Percentiles rank a stretch among this genome's conserved stretches.
Evolutionary conservation across 257 asterid species (phyloP).

Genomic region (Ocimum tenuiflorum): DNA sequence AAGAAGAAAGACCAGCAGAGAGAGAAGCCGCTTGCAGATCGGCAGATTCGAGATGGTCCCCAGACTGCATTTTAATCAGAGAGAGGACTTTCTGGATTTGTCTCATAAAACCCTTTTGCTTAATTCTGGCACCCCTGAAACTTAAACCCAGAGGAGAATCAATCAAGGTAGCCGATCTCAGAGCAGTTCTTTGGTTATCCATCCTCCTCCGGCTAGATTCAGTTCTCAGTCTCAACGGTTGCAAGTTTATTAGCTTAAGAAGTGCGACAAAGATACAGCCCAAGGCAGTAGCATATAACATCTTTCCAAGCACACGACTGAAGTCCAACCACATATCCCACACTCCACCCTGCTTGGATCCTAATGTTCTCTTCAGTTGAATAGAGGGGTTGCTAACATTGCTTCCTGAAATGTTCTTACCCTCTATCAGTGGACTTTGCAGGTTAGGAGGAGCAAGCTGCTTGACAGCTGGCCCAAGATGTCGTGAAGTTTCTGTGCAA

Average conservation of each 20-base stretch:
- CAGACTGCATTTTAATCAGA: conserved; percentile 31
- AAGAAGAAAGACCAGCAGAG: conserved; percentile 57
- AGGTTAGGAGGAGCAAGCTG: conserved; percentile 70
- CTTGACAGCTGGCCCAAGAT: conserved; percentile 75
- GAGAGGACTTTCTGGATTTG: conserved; percentile 48
- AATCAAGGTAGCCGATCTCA: conserved; percentile 33
- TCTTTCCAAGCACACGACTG: conserved; percentile 43
- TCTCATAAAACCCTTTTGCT: conserved; percentile 33
- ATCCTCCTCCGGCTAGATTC: conserved; percentile 41
- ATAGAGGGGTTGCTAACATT: conserved; percentile 40
- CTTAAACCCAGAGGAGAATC: conserved; percentile 38
- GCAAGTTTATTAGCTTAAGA: conserved; percentile 42
- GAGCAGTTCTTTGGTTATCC: conserved; percentile 25
- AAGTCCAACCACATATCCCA: conserved; percentile 54
- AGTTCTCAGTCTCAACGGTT: conserved; percentile 44
- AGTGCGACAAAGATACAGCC: conserved; percentile 57
- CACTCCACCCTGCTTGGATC: conserved; percentile 46
- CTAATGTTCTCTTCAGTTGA: conserved; percentile 69
- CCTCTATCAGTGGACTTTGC: conserved; percentile 50
- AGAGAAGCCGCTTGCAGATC: conserved; percentile 44
- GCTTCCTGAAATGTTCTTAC: conserved; percentile 35
- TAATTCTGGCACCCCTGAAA: conserved; percentile 21
- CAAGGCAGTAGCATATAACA: conserved; percentile 49
- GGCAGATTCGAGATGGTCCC: conserved; percentile 37
- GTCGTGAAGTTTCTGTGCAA: conserved; percentile 39